Evolutionary conservation across 148 eudicot genomes (phyloP), one percentile per base, ranked within the genome.

Genomic region (Amaranthus palmeri): DNA sequence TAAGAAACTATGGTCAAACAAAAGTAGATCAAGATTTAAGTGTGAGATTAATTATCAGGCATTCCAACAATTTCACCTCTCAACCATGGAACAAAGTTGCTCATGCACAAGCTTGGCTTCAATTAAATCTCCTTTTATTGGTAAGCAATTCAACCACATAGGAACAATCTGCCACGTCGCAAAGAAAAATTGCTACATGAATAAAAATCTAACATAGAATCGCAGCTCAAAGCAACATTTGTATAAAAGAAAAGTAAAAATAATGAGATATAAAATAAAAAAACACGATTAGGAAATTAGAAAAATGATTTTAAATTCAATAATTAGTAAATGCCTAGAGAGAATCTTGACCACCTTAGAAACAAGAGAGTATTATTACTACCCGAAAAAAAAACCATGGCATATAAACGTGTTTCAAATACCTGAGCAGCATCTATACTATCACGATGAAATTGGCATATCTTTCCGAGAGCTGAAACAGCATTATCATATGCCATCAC

Each of bases 51-150:
- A 25, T 25, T 25, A 25, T 25, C 36, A 25, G 36, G 36, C 36
- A 25, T 25, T 25, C 36, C 36, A 25, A 25, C 36, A 25, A 25
- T 25, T 65, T 77, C 73, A 81, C 86, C 82, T 81, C 65, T 83
- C 86, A 54, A 83, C 80, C 86, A 83, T 68, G 42, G 76, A 70
- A 62, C 86, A 83, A 15, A 84, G 78, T 63, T 81, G 84, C 15
- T 84, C 86, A 70, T 84, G 86, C 61, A 81, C 86, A 67, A 76
- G 75, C 70, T 84, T 84, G 64, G 86, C 86, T 76, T 84, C 87
- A 50, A 78, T 65, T 17, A 78, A 17, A 72, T 84, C 84, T 43
- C 78, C 84, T 79, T 71, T 81, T 10, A 84, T 81, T 5, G 87
- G 84, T 68, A 84, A 81, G 64, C 76, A 79, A 70, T 70, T 76